Base-by-base conservation (phyloP, 768 basidiomycete genomes). In the Tricholoma terreum region DNA sequence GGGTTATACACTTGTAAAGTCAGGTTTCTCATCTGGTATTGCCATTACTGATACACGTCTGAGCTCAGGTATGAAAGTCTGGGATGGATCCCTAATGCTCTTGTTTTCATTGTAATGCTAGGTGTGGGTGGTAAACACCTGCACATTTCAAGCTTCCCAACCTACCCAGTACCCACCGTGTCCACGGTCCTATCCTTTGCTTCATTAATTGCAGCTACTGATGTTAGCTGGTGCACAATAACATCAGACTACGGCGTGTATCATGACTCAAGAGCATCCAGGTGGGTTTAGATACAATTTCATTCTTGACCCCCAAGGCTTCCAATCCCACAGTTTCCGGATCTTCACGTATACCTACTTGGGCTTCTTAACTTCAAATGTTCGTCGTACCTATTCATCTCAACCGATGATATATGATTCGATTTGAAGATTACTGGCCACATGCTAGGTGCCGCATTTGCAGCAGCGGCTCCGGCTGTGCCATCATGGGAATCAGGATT, bases 361-460 rank as follows among this genome's bases (percentile, higher is more conserved):
- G 2, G 90, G 86, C 1, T 81, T 91, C 61, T 69, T 84, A 34
- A 59, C 82, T n/a, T 81, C 90, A 17, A 80, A 77, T 55, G 88
- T 89, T 64, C 53, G 83, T 69, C 2, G n/a, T 31, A 31, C 17
- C 49, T 21, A 15, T 10, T 30, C 4, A 12, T 22, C 30, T 46
- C 31, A 34, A 46, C 17, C n/a, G 34, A 27, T 2, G 19, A 10
- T 30, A 17, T 19, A 12, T 30, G 11, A 22, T 12, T 52, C 15
- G 48, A 48, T 36, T 34, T 17, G 50, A 71, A 62, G 72, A 78
- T 61, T 73, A 80, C 67, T 17, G 63, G 69, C 53, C 73, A 75
- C 66, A 79, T 85, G 65, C 72, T 91, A 11, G 90, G 90, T 1
- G 87, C 87, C 0, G 87, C 87, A 0, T 85, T 86, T 53, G 84